These are phyloP conservation scores for Termitomyces sp. DNA, from an alignment of 768 basidiomycete species.

Conservation along the genomic window DNA sequence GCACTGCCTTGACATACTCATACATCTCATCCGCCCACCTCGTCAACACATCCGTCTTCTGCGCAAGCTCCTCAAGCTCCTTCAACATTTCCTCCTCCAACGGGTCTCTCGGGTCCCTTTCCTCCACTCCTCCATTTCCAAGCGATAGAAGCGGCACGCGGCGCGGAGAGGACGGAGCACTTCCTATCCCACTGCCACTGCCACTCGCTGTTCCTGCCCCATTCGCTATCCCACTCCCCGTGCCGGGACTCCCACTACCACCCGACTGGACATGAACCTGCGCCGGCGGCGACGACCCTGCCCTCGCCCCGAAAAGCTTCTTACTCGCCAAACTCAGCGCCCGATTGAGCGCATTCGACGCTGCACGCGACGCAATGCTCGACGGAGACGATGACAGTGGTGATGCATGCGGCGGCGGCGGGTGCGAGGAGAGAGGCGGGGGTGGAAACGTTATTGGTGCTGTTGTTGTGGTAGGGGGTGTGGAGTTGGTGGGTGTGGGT, in stretches of 20 bases:
- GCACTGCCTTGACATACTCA: constrained; percentile 79
- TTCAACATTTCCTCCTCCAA: constrained; percentile 83
- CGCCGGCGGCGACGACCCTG: not conserved
- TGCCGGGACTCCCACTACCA: no score
- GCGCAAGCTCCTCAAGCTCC: constrained; percentile 82
- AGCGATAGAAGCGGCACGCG: constrained; percentile 50
- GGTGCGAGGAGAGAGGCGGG: constrained; percentile 56
- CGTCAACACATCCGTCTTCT: constrained; percentile 92
- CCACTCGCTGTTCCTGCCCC: constrained; percentile 41
- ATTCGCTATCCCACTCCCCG: not conserved
- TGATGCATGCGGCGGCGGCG: constrained; percentile 27
- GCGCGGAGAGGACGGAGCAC: constrained; percentile 51
- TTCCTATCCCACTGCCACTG: constrained; percentile 22
- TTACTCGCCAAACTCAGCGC: constrained; percentile 80
- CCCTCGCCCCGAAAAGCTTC: constrained; percentile 51
- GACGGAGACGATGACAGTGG: constrained; percentile 67
- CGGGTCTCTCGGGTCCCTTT: constrained; percentile 49
- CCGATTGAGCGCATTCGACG: constrained; percentile 72
- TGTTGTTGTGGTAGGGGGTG: not conserved
- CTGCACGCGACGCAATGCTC: constrained; percentile 54
- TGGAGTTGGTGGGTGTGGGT: constrained; percentile 5
- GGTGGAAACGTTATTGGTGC: constrained; percentile 39
- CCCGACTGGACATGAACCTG: not conserved
- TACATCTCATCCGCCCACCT: constrained; percentile 96
- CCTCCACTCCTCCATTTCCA: constrained; percentile 30